Percentiles rank a stretch among this genome's conserved stretches.
Conservation (phyloP, 2,329 filamentous ascomycete genomes). For the Ophiostoma piceae region DNA sequence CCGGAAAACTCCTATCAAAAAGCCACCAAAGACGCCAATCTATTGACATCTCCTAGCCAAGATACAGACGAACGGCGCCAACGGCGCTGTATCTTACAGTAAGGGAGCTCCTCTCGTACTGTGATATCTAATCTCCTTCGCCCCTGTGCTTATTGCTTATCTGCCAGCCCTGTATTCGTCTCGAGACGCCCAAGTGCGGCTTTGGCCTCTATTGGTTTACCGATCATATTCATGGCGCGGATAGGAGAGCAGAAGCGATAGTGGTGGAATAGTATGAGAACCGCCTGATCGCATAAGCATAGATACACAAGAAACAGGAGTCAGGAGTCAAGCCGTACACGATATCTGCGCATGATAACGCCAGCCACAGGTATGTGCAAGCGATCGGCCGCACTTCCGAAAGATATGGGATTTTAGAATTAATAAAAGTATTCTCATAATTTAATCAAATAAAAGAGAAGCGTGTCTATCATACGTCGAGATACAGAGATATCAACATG, state of each 20-base stretch:
- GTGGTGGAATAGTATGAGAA: neutral
- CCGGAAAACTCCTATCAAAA: neutral
- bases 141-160: neutral
- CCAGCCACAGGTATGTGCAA: neutral
- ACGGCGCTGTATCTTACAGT: neutral
- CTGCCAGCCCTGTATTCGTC: neutral
- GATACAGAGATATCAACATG: slow-evolving; percentile 18
- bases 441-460: neutral
- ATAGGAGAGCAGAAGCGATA: neutral
- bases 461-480: slow-evolving; percentile 1
- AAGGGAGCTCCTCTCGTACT: neutral
- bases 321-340: neutral
- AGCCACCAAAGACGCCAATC: neutral
- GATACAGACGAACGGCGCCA: neutral
- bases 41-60: neutral
- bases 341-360: neutral
- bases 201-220: slow-evolving; percentile 5
- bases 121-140: neutral
- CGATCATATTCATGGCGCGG: neutral
- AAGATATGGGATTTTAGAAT: neutral
- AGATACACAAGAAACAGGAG: neutral
- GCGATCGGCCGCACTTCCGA: neutral
- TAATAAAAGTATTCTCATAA: neutral
- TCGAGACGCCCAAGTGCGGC: neutral
- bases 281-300: neutral